Evolutionary conservation across 2,329 filamentous ascomycete genomes (phyloP).

Genomic region (Paramyrothecium roridum): DNA sequence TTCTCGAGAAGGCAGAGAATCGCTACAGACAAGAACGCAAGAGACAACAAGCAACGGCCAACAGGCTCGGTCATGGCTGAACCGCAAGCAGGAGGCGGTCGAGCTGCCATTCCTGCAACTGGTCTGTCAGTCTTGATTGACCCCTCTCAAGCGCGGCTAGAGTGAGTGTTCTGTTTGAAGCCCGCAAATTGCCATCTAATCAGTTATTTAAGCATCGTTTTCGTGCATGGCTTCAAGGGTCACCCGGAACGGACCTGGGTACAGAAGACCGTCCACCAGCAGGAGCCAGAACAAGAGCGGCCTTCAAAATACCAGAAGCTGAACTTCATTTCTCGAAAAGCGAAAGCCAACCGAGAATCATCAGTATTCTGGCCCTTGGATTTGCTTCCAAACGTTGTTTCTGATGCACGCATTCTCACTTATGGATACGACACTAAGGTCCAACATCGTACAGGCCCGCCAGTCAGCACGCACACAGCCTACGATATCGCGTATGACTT

Average conservation of each 20-base stretch:
- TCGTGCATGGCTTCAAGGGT: conserved; percentile 19
- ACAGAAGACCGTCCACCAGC: conserved; percentile 5
- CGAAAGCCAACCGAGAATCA: not conserved
- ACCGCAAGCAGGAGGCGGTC: too few relatives aligned
- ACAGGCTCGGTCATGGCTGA: too few relatives aligned
- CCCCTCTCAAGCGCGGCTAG: too few relatives aligned
- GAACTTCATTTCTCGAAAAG: not conserved
- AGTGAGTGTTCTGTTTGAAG: too few relatives aligned
- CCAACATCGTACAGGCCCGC: conserved; percentile 15
- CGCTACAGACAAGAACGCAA: too few relatives aligned
- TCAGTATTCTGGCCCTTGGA: conserved; percentile 19
- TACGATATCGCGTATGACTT: conserved; percentile 30
- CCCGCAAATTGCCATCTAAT: not conserved
- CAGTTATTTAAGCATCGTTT: conserved; percentile 9
- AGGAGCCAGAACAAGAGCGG: not conserved
- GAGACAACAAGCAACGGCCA: too few relatives aligned
- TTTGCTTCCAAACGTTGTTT: conserved; percentile 14
- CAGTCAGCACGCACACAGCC: conserved; percentile 21
- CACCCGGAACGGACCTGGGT: conserved; percentile 17
- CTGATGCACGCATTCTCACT: conserved; percentile 20
- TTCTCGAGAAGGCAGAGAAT: too few relatives aligned
- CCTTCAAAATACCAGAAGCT: conserved; percentile 2
- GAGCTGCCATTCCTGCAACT: too few relatives aligned
- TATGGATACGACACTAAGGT: conserved; percentile 26
- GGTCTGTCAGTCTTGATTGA: too few relatives aligned